Evolutionary conservation across 2,329 filamentous ascomycete species (phyloP).

Genomic region (Colletotrichum liriopes): DNA sequence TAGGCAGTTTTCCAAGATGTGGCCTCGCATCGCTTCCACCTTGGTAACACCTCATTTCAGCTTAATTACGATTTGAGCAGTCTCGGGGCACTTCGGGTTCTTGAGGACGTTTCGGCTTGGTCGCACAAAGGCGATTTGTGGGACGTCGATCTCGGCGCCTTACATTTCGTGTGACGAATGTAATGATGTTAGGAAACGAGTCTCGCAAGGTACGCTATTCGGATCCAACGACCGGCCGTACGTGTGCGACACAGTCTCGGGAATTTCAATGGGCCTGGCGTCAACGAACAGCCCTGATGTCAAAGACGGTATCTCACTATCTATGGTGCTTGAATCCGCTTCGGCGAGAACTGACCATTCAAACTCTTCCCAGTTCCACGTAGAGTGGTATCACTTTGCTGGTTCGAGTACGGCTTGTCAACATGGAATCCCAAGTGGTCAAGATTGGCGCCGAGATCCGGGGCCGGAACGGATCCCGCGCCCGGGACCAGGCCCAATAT

Average conservation of each 20-base stretch:
- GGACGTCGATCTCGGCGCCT: slow-evolving; percentile 3
- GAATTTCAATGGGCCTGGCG: neutral
- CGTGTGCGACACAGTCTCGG: neutral
- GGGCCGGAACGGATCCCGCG: slow-evolving; percentile 3
- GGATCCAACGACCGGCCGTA: neutral
- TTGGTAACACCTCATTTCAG: no score
- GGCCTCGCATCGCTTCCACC: neutral
- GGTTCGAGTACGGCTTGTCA: neutral
- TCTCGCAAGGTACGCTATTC: neutral
- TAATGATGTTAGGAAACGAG: neutral
- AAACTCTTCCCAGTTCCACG: neutral
- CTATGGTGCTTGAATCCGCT: neutral
- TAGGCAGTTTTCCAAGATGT: no score
- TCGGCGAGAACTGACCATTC: neutral
- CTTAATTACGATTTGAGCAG: neutral
- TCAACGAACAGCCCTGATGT: neutral
- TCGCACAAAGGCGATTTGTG: neutral
- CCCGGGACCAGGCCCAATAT: neutral
- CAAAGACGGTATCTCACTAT: neutral
- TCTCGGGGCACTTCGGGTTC: neutral
- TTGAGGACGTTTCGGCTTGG: neutral
- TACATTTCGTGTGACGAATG: neutral
- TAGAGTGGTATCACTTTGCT: neutral
- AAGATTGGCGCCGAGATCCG: neutral
- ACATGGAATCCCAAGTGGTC: neutral